Conservation (phyloP, 2,329 filamentous ascomycete genomes). For the Thermochaetoides dissita region DNA sequence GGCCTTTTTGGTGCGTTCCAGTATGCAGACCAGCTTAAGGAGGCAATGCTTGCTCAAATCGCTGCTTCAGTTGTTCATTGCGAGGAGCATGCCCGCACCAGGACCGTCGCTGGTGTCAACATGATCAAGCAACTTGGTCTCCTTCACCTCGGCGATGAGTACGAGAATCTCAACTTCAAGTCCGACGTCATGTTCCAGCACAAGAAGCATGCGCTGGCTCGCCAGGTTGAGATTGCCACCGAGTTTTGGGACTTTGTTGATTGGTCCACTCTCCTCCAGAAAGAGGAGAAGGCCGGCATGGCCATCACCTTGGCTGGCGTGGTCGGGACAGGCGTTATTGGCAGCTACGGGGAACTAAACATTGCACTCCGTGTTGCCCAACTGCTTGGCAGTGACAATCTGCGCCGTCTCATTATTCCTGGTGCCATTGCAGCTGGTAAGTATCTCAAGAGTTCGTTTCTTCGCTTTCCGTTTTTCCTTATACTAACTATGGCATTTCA, state of each 20-base stretch:
- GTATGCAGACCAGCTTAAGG: conserved; percentile 85
- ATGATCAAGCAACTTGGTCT: conserved; percentile 80
- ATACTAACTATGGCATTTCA: conserved; percentile 4
- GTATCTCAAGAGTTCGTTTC: conserved; percentile 21
- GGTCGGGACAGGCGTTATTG: conserved; percentile 66
- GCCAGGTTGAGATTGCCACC: conserved; percentile 75
- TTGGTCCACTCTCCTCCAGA: conserved; percentile 64
- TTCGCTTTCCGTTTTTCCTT: conserved; percentile 1
- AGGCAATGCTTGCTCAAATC: conserved; percentile 82
- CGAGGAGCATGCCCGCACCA: conserved; percentile 70
- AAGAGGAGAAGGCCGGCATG: conserved; percentile 94
- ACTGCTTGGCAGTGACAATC: conserved; percentile 65
- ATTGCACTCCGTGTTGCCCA: conserved; percentile 70
- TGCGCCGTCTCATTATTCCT: conserved; percentile 68
- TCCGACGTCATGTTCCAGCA: conserved; percentile 89
- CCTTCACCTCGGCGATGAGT: conserved; percentile 76
- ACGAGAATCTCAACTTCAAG: conserved; percentile 73
- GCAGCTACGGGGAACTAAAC: conserved; percentile 79
- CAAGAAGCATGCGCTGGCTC: conserved; percentile 64
- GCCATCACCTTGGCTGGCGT: conserved; percentile 83
- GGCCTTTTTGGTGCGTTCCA: conserved; percentile 75
- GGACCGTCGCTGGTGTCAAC: conserved; percentile 68
- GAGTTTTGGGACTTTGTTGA: conserved; percentile 93
- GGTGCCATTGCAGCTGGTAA: conserved; percentile 66
- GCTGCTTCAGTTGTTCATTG: conserved; percentile 63